Evolutionary conservation across 164 flowering plant genomes (phyloP), one percentile per base, ranked within the genome.

Genomic region (Nelumbo lutea): DNA sequence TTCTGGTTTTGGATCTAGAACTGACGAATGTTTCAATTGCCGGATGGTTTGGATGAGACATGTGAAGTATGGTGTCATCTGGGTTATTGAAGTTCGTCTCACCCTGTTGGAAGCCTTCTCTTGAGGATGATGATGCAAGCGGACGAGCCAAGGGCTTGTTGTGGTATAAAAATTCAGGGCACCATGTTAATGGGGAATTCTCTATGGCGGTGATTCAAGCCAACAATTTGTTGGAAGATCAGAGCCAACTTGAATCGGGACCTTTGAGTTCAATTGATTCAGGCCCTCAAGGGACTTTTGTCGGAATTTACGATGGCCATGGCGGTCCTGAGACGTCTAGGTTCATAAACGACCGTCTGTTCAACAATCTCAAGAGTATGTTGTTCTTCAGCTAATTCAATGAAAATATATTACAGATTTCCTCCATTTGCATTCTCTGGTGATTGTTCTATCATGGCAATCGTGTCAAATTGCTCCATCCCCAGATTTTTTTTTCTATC

Each of bases 221-320:
- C 10, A 94, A 94, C 64, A 83, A 50, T 69, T 64, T 86, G 62
- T 67, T 94, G 72, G 98, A 94, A 66, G 98, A 94, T 76, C 84
- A 85, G 4, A 84, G 97, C 77, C 95, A 88, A 68, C 77, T 91
- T 65, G 97, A 88, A 69, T 94, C 98, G 2, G 97, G 98, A 52
- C 85, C 96, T 1, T 45, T 91, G 83, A 90, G 97, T 65, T 81
- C 76, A 3, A 61, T 48, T 1, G 91, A 86, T 59, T 79, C 84
- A 6, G 95, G 95, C 50, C 97, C 95, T 43, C 79, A 76, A 45
- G 98, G 97, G 27, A 91, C 96, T 0, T 94, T 86, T 74, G 90
- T 94, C 42, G 97, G 97, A 68, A 68, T 94, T 50, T 94, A 88
- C 79, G 98, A 94, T 79, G 98, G 97, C 40, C 98, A 94, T 83